Evolutionary conservation across 768 basidiomycete species (phyloP).

Genomic region (Austroboletus eburneus): DNA sequence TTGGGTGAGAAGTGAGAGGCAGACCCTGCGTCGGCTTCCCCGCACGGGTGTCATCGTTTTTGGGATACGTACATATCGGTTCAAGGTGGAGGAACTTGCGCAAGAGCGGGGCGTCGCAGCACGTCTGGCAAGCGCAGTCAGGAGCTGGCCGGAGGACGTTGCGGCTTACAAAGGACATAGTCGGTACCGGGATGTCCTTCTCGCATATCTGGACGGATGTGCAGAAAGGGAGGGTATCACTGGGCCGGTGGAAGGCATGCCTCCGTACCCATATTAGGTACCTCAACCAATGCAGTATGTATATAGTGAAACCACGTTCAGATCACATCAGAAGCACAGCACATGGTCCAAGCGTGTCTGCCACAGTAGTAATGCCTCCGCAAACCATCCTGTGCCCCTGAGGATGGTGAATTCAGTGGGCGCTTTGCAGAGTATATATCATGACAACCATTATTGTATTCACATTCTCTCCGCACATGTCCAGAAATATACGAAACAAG

Average conservation of each 20-base stretch:
- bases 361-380: too few relatives aligned
- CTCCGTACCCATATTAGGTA: conserved; percentile 19
- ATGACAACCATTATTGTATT: too few relatives aligned
- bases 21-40: conserved; percentile 63
- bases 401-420: too few relatives aligned
- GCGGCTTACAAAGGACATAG: conserved; percentile 28
- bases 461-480: too few relatives aligned
- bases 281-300: too few relatives aligned
- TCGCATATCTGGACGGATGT: conserved; percentile 23
- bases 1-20: conserved; percentile 62
- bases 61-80: conserved; percentile 66
- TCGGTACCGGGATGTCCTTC: conserved; percentile 21
- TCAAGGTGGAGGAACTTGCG: conserved; percentile 48
- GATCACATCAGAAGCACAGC: too few relatives aligned
- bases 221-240: conserved; percentile 17
- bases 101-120: conserved; percentile 58
- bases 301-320: too few relatives aligned
- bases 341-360: too few relatives aligned
- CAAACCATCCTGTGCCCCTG: too few relatives aligned
- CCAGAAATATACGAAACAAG: conserved; percentile 15
- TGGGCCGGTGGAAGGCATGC: conserved; percentile 12
- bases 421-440: too few relatives aligned
- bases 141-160: conserved; percentile 68
- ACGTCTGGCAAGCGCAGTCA: conserved; percentile 59
- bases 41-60: conserved; percentile 65